Evolutionary conservation across 1,284 basidiomycete species (phyloP).

Genomic region (Lentinus polychrous): DNA sequence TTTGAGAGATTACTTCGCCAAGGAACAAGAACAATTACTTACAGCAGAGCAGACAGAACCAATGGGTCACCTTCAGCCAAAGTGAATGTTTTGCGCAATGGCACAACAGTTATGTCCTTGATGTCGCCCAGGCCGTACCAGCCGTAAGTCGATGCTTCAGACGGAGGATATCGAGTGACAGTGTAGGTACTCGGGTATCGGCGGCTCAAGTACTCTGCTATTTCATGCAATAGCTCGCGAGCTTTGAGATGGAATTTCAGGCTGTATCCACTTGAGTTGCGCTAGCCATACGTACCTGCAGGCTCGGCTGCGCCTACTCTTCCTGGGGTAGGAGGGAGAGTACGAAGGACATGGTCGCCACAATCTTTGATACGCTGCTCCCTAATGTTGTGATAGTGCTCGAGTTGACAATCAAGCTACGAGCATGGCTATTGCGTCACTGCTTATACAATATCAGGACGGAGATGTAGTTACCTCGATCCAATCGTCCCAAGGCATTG

Average conservation of each 20-base stretch:
- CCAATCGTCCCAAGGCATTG: constrained; percentile 64
- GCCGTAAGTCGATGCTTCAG: constrained; percentile 24
- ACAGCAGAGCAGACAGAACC: constrained; percentile 51
- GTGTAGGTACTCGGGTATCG: constrained; percentile 56
- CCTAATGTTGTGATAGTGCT: constrained; percentile 46
- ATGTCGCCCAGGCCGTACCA: constrained; percentile 50
- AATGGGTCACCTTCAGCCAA: constrained; percentile 53
- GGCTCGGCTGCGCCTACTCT: constrained; percentile 43
- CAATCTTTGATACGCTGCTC: constrained; percentile 44
- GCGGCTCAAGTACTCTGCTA: constrained; percentile 57
- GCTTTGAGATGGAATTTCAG: constrained; percentile 28
- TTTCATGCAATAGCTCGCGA: constrained; percentile 57
- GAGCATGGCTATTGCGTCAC: constrained; percentile 6
- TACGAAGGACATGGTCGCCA: constrained; percentile 40
- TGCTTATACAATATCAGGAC: background rate
- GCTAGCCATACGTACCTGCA: constrained; percentile 41
- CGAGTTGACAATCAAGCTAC: constrained; percentile 51
- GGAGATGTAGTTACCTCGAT: constrained; percentile 40
- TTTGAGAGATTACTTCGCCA: background rate
- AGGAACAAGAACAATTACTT: constrained; percentile 20
- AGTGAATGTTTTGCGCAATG: constrained; percentile 45
- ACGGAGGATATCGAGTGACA: constrained; percentile 34
- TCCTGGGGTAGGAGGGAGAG: constrained; percentile 43
- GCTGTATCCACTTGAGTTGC: background rate
- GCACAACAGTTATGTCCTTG: constrained; percentile 45